A percentile compares a stretch with the other conserved stretches of the same genome.
Evolutionary conservation across 441 rosid species (phyloP).

Genomic region (Gossypium lobatum): DNA sequence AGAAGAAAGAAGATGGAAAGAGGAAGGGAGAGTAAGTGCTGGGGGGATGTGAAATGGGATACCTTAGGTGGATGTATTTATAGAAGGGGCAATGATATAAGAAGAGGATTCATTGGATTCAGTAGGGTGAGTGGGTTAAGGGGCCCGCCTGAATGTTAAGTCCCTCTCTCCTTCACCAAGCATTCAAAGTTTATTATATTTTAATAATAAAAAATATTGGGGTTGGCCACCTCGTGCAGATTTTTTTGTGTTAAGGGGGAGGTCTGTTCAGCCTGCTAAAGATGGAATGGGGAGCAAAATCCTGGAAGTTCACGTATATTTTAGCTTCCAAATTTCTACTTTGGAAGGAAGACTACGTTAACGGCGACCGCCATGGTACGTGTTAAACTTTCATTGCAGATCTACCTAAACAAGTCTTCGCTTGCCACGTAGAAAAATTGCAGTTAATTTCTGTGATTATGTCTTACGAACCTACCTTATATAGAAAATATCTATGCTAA

Average conservation of each 20-base stretch:
- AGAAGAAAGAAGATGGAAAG: neutral
- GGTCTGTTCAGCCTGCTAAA: neutral
- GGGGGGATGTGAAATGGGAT: neutral
- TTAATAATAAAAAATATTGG: neutral
- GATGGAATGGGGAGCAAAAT: neutral
- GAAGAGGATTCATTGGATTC: neutral
- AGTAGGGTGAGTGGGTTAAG: neutral
- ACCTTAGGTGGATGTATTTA: neutral
- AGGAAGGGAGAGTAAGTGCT: neutral
- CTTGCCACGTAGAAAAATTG: neutral
- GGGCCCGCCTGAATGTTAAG: neutral
- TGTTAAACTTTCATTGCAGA: neutral
- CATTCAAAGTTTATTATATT: neutral
- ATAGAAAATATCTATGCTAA: too few species aligned
- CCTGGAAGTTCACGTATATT: slow-evolving; percentile 11
- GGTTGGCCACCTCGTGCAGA: neutral
- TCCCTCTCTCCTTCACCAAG: neutral
- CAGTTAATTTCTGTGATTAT: neutral
- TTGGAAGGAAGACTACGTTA: neutral
- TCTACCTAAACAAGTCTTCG: too few species aligned
- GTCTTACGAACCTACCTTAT: too few species aligned
- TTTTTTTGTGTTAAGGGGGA: neutral
- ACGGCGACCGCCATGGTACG: neutral
- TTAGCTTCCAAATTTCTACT: neutral
- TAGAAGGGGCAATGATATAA: neutral